Base-by-base conservation (phyloP, 768 basidiomycete genomes). In the Hortiboletus campestris region DNA sequence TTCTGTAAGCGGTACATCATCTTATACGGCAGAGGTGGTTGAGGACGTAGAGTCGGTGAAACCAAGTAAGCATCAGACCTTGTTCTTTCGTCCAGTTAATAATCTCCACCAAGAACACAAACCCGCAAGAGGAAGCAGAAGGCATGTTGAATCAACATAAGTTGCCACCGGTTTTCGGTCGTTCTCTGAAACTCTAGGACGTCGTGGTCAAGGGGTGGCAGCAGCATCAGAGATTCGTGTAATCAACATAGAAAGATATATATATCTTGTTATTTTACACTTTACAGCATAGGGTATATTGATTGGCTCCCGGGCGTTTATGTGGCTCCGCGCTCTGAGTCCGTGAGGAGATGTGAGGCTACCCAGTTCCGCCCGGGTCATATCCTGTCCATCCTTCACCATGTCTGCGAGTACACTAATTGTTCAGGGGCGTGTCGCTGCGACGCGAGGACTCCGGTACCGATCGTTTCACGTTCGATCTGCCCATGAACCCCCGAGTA, bases 401-500 rank as follows among this genome's bases (percentile, higher is more conserved):
- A 53, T 63, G 58, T 57, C 50, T 31, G 44, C 20, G 29, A 54
- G 39, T 36, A 42, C 49, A 41, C 43, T 36, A 6, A 40, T 53
- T 22, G 46, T 35, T 16, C 56, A 38, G 34, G 14, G 53, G 31
- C 53, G 47, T 10, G 22, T 43, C 29, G 17, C 45, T 40, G 40
- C 44, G 6, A 38, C 29, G 32, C 61, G 51, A 45, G n/a, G 14
- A 40, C 56, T 57, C 9, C 59, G 54, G 28, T 51, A 57, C 28
- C 54, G 67, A 22, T 56, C 36, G 34, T 58, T 64, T 46, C 63
- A 75, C 51, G 62, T 58, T 59, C 76, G 75, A 45, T 72, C 74
- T 48, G 76, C 78, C 2, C 83, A 81, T 12, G 75, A 76, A 42
- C 80, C 82, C 4, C 72, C 78, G 16, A 78, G 80, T 28, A 69